Conservation (phyloP, 2,329 filamentous ascomycete genomes). For the Leptographium flavum region DNA sequence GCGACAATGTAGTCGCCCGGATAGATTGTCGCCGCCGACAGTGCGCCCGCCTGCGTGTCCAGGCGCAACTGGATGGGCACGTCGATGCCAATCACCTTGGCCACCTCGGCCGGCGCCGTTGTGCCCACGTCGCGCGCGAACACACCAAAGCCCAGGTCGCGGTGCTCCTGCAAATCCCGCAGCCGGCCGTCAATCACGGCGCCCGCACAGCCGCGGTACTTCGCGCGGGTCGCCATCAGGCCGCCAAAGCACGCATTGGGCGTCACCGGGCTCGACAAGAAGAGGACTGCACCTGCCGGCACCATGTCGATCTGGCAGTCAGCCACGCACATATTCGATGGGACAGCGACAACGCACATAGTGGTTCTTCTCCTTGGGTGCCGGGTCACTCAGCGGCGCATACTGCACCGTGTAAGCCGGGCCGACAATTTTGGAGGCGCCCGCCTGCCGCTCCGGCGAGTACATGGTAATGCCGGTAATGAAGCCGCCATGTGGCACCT, state of each 20-base stretch:
- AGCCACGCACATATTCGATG: not conserved
- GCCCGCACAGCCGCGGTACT: conserved; percentile 28
- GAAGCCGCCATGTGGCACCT: conserved; percentile 34
- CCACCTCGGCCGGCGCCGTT: conserved; percentile 24
- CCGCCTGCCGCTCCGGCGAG: conserved; percentile 35
- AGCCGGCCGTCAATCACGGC: conserved; percentile 37
- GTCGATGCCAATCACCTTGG: conserved; percentile 28
- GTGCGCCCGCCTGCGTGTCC: conserved; percentile 22
- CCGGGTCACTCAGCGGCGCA: conserved; percentile 28
- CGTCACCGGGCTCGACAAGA: conserved; percentile 32
- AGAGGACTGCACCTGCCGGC: conserved; percentile 30
- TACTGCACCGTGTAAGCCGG: conserved; percentile 41
- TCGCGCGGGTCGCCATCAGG: conserved; percentile 35
- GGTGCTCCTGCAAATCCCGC: conserved; percentile 38
- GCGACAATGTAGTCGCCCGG: conserved; percentile 30
- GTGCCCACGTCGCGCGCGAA: conserved; percentile 30
- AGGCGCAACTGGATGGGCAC: conserved; percentile 24
- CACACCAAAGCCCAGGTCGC: conserved; percentile 30
- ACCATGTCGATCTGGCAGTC: conserved; percentile 30
- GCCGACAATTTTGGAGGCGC: conserved; percentile 36
- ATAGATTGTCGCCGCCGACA: conserved; percentile 19
- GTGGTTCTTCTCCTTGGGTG: conserved; percentile 28
- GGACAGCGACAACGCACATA: conserved; percentile 23
- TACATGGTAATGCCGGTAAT: conserved; percentile 38
- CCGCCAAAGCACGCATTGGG: conserved; percentile 40